Conservation (phyloP, 176 grass and related monocot species). For the Miscanthus lutarioriparius region DNA sequence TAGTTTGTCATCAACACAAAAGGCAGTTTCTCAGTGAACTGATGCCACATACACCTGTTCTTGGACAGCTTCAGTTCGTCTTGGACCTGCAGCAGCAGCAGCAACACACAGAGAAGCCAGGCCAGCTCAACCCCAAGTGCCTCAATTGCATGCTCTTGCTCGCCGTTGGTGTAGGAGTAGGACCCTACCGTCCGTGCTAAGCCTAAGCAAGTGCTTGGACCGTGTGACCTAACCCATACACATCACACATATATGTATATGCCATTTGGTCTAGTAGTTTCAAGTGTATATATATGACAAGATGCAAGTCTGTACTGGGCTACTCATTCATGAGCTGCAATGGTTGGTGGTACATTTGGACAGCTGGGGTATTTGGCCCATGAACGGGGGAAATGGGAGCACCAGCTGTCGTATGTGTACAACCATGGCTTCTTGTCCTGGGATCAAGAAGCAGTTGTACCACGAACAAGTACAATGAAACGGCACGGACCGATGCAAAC, state of each 20-base stretch:
- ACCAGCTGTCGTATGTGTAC: conserved; percentile 34
- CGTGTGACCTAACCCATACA: conserved; percentile 24
- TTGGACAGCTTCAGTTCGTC: neutral
- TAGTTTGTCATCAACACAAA: too few species aligned
- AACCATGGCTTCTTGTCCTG: conserved; percentile 21
- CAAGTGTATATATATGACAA: conserved; percentile 12
- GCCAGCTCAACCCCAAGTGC: neutral
- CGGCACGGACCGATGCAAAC: neutral
- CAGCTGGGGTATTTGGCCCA: conserved; percentile 35
- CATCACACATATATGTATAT: neutral
- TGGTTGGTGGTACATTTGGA: conserved; percentile 37
- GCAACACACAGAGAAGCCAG: neutral
- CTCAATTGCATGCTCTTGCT: neutral
- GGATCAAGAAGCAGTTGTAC: conserved; percentile 19
- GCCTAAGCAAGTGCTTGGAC: conserved; percentile 14
- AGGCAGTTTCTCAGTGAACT: neutral
- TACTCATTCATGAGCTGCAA: conserved; percentile 42
- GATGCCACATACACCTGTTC: conserved; percentile 3
- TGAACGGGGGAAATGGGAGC: neutral
- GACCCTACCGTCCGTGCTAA: conserved; percentile 46
- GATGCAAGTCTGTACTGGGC: conserved; percentile 1
- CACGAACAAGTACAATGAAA: conserved; percentile 17
- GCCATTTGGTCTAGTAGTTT: conserved; percentile 20
- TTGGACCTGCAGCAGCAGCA: conserved; percentile 22
- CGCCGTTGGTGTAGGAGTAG: neutral